These are phyloP conservation scores for Podospora tetraspora DNA, from an alignment of 495 filamentous ascomycete genomes.

Conservation along the genomic window DNA sequence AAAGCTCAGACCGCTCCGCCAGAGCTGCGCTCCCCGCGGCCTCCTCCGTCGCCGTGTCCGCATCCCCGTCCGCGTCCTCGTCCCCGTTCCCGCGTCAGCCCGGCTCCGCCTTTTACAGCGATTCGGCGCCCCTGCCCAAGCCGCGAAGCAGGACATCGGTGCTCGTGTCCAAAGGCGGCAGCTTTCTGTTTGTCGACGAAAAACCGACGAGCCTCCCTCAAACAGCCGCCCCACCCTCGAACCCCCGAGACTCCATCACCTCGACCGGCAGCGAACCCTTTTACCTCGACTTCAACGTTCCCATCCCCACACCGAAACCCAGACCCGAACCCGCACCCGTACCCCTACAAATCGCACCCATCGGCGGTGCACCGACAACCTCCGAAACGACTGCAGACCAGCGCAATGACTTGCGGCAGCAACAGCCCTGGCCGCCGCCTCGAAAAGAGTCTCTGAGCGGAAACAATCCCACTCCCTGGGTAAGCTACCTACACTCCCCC, in stretches of 20 bases:
- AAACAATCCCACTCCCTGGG: constrained; percentile 32
- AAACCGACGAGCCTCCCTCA: constrained; percentile 6
- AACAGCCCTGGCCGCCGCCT: constrained; percentile 32
- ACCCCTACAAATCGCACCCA: neutral
- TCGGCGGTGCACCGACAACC: constrained; percentile 8
- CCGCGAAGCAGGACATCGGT: constrained; percentile 2
- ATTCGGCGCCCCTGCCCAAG: constrained; percentile 3
- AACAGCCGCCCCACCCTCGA: constrained; percentile 16
- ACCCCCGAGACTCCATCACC: constrained; percentile 37
- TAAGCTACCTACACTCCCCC: constrained; percentile 17
- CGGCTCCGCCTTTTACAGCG: constrained; percentile 5
- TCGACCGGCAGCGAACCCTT: constrained; percentile 47
- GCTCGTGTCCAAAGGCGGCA: constrained; percentile 20
- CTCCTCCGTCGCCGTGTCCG: constrained; percentile 8
- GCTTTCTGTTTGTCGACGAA: constrained; percentile 31
- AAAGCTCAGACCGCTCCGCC: constrained; percentile 19
- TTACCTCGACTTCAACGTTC: constrained; percentile 34
- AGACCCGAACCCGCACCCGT: neutral
- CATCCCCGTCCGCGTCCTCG: constrained; percentile 5
- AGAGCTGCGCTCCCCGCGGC: constrained; percentile 13
- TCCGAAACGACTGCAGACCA: constrained; percentile 16
- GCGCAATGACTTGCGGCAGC: constrained; percentile 34
- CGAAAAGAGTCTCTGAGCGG: constrained; percentile 38
- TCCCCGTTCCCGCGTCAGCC: constrained; percentile 3
- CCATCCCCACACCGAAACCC: neutral